A percentile compares a stretch with the other conserved stretches of the same genome.
Conservation (phyloP, 2,329 filamentous ascomycete genomes). For the Neurospora crassa region DNA sequence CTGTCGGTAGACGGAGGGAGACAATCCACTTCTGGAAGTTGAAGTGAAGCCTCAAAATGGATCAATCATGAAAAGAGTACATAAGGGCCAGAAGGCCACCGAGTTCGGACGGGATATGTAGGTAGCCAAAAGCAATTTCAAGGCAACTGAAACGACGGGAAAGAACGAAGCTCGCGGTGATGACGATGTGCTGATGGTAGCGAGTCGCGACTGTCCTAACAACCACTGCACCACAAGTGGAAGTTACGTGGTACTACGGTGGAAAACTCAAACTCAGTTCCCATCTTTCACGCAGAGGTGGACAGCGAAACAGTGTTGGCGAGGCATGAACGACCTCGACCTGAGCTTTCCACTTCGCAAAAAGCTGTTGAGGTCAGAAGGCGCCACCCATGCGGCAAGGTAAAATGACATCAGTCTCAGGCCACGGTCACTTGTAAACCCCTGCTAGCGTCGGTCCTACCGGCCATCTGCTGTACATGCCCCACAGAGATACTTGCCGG, state of each 20-base stretch:
- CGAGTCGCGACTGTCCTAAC: background rate
- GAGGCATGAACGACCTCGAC: background rate
- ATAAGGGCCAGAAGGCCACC: background rate
- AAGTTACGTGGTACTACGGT: background rate
- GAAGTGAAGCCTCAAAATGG: background rate
- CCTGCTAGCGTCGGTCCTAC: background rate
- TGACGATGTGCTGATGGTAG: background rate
- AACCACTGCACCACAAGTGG: background rate
- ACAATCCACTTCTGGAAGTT: background rate
- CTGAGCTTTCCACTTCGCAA: background rate
- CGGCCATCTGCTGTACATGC: background rate
- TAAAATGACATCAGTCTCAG: background rate
- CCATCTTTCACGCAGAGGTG: background rate
- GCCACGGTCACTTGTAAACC: background rate
- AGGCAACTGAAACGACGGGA: background rate
- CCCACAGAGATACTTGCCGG: background rate
- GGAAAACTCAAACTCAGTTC: background rate
- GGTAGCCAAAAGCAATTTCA: background rate
- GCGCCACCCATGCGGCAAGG: background rate
- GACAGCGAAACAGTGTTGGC: background rate
- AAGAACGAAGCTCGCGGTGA: background rate
- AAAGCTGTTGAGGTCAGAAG: background rate
- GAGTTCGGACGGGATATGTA: background rate
- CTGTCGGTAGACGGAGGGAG: background rate
- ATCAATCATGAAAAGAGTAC: background rate